Evolutionary conservation across 805 yeast genomes (phyloP).

Genomic region (Candida ascalaphidarum): DNA sequence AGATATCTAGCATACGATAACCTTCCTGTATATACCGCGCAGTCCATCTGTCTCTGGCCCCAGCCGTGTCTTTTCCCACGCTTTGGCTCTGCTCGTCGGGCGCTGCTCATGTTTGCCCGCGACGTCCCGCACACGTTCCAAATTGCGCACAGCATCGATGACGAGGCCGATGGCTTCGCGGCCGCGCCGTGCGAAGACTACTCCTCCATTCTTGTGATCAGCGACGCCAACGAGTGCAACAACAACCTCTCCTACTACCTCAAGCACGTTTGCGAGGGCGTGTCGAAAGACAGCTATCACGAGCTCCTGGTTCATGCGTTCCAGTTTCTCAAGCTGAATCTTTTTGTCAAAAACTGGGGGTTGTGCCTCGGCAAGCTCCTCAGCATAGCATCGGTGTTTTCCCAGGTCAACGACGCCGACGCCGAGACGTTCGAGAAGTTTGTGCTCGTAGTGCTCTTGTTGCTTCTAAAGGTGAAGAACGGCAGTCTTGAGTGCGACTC

Average conservation of each 20-base stretch:
- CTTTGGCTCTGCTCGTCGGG: too few species aligned
- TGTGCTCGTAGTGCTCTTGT: constrained; percentile 22
- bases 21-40: too few species aligned
- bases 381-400: constrained; percentile 21
- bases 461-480: constrained; percentile 24
- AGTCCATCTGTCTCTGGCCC: too few species aligned
- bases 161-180: too few species aligned
- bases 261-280: constrained; percentile 21
- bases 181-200: too few species aligned
- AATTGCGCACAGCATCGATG: too few species aligned
- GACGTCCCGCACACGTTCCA: too few species aligned
- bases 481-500: constrained; percentile 6
- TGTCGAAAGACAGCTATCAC: constrained; percentile 15
- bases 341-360: constrained; percentile 26
- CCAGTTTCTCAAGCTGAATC: constrained; percentile 26
- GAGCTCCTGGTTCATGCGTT: constrained; percentile 24
- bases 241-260: constrained; percentile 25
- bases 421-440: constrained; percentile 7
- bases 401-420: too few species aligned
- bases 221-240: constrained; percentile 33
- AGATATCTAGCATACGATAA: too few species aligned
- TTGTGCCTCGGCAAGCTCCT: constrained; percentile 31
- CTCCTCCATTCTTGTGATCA: constrained; percentile 24
- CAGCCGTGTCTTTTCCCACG: too few species aligned
- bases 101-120: too few species aligned